phyloP scores from a whole-genome alignment of 257 asterid genomes.

The Jaltomata sinuosa region DNA sequence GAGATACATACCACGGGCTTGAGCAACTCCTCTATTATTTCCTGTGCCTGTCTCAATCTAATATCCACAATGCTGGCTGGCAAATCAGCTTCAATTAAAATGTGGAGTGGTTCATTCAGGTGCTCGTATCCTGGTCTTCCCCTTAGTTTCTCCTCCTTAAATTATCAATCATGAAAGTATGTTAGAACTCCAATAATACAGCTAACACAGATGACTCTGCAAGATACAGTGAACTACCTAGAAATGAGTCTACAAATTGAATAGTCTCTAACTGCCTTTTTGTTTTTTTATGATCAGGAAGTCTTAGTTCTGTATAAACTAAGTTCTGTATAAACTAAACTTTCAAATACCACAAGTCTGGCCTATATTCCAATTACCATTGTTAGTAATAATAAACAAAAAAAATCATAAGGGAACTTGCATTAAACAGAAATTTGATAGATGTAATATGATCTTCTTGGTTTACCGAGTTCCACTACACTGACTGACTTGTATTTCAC shows the following conservation, averaged over 20 bases:
- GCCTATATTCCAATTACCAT: neutral
- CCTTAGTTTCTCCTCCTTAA: slow-evolving; percentile 80
- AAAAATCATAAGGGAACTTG: neutral
- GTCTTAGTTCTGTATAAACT: neutral
- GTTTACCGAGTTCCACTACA: neutral
- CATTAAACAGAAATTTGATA: neutral
- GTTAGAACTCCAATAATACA: neutral
- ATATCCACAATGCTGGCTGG: slow-evolving; percentile 72
- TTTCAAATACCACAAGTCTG: neutral
- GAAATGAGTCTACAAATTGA: neutral
- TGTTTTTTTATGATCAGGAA: neutral
- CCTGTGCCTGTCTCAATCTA: slow-evolving; percentile 84
- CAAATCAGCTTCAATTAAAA: slow-evolving; percentile 88
- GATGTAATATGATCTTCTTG: neutral
- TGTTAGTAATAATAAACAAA: neutral
- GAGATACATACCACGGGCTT: slow-evolving; percentile 78
- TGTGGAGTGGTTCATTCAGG: slow-evolving; percentile 83
- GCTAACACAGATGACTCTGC: neutral
- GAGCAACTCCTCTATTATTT: slow-evolving; percentile 77
- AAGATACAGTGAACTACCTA: neutral
- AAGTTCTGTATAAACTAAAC: neutral
- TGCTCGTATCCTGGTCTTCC: slow-evolving; percentile 97
- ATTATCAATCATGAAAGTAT: slow-evolving; percentile 7
- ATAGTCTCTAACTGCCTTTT: neutral
- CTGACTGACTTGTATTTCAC: neutral